Evolutionary conservation across 2,329 filamentous ascomycete species (phyloP), one percentile per base, ranked within the genome.

Genomic region (Leptodontidium sp.): DNA sequence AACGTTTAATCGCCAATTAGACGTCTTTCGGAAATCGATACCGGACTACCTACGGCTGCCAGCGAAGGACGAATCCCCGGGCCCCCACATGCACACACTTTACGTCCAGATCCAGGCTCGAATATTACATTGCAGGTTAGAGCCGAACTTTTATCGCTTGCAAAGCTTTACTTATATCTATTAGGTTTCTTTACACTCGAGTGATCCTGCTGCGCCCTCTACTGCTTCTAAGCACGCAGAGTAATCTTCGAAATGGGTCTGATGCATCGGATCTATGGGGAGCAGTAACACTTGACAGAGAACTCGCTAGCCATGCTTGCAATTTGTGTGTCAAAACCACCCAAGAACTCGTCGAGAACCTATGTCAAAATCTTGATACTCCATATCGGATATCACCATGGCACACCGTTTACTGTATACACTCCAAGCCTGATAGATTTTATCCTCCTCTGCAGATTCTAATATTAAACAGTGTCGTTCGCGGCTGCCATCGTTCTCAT

Each of bases 371-470:
- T 49, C 49, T 72, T 35, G n/a, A 58, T 14, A 67, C 43, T 8
- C 29, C 55, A 2, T 70, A 71, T 50, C 59, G 65, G 45, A 70
- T 55, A 35, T 66, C 73, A 24, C 53, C 50, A 15, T 74, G 73
- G 73, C 70, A 74, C 61, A 68, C 57, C 32, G 66, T 74, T 32
- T 72, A 73, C 50, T 70, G 72, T 74, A 66, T 64, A 68, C 50
- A 40, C 29, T 57, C 24, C 52, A 57, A 29, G n/a, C 17, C 24
- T 4, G 12, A 7, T 9, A 15, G 24, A 5, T 17, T 29, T 9
- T 14, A 8, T 57, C 24, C 12, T 45, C 32, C 15, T 57, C 15
- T 35, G 17, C 12, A 38, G 4, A n/a, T 40, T n/a, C 26, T 65
- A 47, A 65, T 21, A 49, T 59, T 21, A 45, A 62, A 61, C 15